phyloP scores from a whole-genome alignment of 345 rosid species.

The Linum usitatissimum region DNA sequence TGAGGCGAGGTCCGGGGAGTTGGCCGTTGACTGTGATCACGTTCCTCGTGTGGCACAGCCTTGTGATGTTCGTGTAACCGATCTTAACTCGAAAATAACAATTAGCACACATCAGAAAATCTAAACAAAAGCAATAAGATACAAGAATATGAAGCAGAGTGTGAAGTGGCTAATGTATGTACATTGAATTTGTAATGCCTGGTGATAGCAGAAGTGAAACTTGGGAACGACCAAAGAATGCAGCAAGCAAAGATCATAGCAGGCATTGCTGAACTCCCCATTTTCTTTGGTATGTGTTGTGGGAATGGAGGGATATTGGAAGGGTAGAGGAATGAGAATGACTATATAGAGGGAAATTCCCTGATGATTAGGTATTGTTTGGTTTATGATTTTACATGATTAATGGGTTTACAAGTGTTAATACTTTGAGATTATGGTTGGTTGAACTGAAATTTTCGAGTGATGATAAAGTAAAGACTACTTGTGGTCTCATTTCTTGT shows the following conservation, averaged over 20 bases:
- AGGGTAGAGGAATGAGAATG: background rate
- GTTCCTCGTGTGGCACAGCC: slow-evolving; percentile 20
- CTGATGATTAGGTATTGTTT: background rate
- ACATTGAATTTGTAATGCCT: slow-evolving; percentile 57
- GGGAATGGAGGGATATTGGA: background rate
- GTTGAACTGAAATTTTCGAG: slow-evolving; percentile 53
- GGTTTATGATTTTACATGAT: background rate
- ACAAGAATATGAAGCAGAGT: background rate
- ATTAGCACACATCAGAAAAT: background rate
- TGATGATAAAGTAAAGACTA: slow-evolving; percentile 38
- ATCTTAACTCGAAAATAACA: slow-evolving; percentile 2
- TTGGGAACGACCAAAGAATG: slow-evolving; percentile 14
- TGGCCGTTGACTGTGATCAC: slow-evolving; percentile 16
- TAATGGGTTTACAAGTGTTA: too few relatives aligned
- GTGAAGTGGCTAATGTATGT: background rate
- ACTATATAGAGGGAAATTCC: slow-evolving; percentile 11
- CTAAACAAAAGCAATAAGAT: background rate
- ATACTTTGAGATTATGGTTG: slow-evolving; percentile 19
- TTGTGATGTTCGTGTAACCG: slow-evolving; percentile 13
- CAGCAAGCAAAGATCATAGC: slow-evolving; percentile 13
- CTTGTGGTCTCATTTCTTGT: slow-evolving; percentile 9
- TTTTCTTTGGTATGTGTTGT: background rate
- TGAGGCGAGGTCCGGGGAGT: slow-evolving; percentile 20
- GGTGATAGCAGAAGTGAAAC: slow-evolving; percentile 24
- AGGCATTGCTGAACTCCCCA: slow-evolving; percentile 8